Evolutionary conservation across 257 asterid species (phyloP), one percentile per base, ranked within the genome.

Genomic region (Orobanche coerulescens): DNA sequence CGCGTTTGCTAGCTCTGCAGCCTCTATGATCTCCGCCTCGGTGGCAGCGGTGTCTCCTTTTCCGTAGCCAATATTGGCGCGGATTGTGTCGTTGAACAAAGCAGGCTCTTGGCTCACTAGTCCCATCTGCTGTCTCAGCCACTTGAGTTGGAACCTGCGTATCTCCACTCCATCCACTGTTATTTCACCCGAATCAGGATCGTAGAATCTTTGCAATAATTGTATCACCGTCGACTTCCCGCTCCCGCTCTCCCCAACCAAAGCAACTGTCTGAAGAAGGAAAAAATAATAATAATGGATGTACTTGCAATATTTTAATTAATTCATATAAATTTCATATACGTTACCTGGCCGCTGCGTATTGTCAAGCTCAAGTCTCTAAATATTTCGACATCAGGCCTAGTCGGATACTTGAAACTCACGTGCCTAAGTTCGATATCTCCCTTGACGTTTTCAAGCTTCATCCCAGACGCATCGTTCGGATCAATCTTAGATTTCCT

Each of bases 231-330:
- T 91, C 2, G 97, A 91, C 72, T 91, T 91, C 57, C 95, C 95
- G 18, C 97, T 81, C 62, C 97, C 97, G 18, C 97, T 90, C 77
- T 90, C 97, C 36, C 97, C 97, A 23, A 85, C 97, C 67, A 90
- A 63, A 46, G 97, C 97, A 18, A 85, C 85, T 0, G 94, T 83
- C 96, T 89, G 86, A 55, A 47, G 25, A 47, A 47, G 0, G 3
- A 22, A 7, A 30, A 30, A 30, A 3, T 30, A 7, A 30, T 30
- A 30, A 30, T 7, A 2, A 7, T 2, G 36, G 7, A 2, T 2
- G 7, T 30, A 30, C 36, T 2, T 7, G 36, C 36, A 30, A 30
- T 2, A 30, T 30, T 14, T n/a, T 42, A 15, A n/a, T n/a, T 4
- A 42, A 12, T n/a, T n/a, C n/a, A n/a, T 11, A 12, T 10, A 5